These are phyloP conservation scores for Sphaceloma murrayae DNA, from an alignment of 2,329 filamentous ascomycete genomes.

Conservation along the genomic window DNA sequence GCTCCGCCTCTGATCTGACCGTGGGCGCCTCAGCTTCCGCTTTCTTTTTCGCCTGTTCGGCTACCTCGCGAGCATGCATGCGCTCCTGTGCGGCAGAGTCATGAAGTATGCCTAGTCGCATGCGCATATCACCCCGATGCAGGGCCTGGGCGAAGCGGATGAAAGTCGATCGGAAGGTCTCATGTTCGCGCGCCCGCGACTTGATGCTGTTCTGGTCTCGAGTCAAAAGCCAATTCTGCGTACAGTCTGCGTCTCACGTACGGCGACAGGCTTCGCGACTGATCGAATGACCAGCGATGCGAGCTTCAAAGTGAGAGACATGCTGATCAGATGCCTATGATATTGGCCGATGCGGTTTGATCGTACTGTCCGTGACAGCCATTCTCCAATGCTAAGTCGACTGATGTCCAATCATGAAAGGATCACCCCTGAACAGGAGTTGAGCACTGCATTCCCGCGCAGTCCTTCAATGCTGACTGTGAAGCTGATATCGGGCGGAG, in stretches of 20 bases:
- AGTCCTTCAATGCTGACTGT: not conserved
- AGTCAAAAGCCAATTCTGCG: conserved; percentile 15
- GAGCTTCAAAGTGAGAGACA: conserved; percentile 59
- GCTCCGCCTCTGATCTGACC: conserved; percentile 53
- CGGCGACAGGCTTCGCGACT: conserved; percentile 58
- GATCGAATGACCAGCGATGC: conserved; percentile 56
- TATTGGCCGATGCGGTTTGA: too few species aligned
- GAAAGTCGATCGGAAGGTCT: conserved; percentile 53
- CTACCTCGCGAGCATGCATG: conserved; percentile 45
- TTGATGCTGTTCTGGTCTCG: conserved; percentile 53
- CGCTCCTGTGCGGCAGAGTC: conserved; percentile 48
- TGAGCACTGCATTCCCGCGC: too few species aligned
- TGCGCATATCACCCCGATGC: conserved; percentile 58
- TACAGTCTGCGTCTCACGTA: conserved; percentile 31
- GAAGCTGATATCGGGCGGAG: not conserved
- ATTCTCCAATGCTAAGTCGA: not conserved
- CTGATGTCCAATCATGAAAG: too few species aligned
- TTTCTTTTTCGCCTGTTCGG: conserved; percentile 44
- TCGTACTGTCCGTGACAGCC: too few species aligned
- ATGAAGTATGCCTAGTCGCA: conserved; percentile 55
- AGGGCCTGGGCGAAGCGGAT: conserved; percentile 54
- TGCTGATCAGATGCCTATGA: conserved; percentile 26
- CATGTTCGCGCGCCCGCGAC: conserved; percentile 58
- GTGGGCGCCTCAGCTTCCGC: conserved; percentile 43
- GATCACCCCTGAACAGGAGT: too few species aligned